These are phyloP conservation scores for Talaromyces islandicus DNA, from an alignment of 2,329 filamentous ascomycete genomes.

Conservation along the genomic window DNA sequence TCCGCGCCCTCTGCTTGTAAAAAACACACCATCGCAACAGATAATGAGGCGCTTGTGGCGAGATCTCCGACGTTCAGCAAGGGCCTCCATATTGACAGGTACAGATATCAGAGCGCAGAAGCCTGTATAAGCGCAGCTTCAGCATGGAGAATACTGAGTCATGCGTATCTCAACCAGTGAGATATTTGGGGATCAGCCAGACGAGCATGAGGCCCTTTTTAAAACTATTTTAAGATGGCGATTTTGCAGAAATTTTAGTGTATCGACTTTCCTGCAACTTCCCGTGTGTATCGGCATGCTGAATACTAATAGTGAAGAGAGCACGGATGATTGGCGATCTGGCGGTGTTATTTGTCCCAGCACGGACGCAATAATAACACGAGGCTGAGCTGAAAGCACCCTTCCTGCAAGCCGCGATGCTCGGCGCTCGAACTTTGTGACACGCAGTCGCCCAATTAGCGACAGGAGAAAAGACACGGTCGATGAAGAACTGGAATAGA, in stretches of 20 bases:
- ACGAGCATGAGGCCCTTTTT: background rate
- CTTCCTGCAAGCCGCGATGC: background rate
- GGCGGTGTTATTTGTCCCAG: background rate
- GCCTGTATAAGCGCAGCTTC: background rate
- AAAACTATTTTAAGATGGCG: background rate
- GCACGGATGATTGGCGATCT: background rate
- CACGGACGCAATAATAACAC: background rate
- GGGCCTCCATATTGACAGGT: background rate
- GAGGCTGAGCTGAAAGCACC: background rate
- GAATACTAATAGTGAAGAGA: background rate
- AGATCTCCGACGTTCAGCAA: background rate
- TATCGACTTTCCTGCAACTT: background rate
- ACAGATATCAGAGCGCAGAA: background rate
- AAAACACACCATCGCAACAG: slow-evolving; percentile 27
- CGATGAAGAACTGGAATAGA: background rate
- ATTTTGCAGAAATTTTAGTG: background rate
- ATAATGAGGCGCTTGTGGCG: slow-evolving; percentile 26
- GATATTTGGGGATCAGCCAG: background rate
- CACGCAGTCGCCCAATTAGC: background rate
- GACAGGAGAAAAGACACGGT: background rate
- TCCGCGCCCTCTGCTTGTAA: background rate
- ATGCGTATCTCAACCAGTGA: background rate
- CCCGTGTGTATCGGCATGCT: background rate
- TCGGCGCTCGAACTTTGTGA: background rate
- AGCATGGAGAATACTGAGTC: background rate